Base-by-base conservation (phyloP, 2,329 filamentous ascomycete genomes). In the Pseudogymnoascus sp. region DNA sequence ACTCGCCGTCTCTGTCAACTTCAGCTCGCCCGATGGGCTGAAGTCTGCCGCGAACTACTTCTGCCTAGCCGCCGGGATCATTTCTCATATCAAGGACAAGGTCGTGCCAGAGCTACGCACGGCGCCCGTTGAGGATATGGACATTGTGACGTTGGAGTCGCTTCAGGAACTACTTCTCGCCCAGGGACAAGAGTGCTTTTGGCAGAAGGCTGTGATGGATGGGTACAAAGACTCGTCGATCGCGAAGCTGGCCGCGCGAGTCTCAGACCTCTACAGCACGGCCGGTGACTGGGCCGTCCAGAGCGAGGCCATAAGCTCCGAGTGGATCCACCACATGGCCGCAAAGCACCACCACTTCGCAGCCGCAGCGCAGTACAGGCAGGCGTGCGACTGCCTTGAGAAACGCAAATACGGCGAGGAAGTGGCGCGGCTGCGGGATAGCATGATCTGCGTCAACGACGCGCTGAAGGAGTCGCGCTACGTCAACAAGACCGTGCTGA, bases 321-420 rank as follows among this genome's bases (percentile, higher is more conserved):
- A 94, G 66, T 97, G 93, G 94, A 97, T 99, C 68, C 93, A 97
- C 74, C 93, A 97, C 73, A 92, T 95, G 83, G 92, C 90, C 26
- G 94, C 93, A 5, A 99, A 97, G 74, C 92, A 97, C 71, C 90
- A 97, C 72, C 94, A 97, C 74, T 97, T 99, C 76, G 92, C 93
- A 1, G 93, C 91, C 0, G 94, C 94, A 0, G 94, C 94, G 0
- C 94, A 99, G 72, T 97, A 93, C 69, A 82, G 94, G 12, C 91
- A 93, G 26, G 91, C 94, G 0, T 88, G 91, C 66, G 92, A 97
- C 71, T 94, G 91, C 68, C 74, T 99, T 12, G 94, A 97, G 76
- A 97, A 96, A 81, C 82, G 89, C 59, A 95, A 88, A 71, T 99
- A 97, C 68, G 94, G 94, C 58, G 94, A 99, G 72, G 94, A 99